Evolutionary conservation across 192 early-diverging fungal species (phyloP).

Genomic region (Allomyces macrogynus): DNA sequence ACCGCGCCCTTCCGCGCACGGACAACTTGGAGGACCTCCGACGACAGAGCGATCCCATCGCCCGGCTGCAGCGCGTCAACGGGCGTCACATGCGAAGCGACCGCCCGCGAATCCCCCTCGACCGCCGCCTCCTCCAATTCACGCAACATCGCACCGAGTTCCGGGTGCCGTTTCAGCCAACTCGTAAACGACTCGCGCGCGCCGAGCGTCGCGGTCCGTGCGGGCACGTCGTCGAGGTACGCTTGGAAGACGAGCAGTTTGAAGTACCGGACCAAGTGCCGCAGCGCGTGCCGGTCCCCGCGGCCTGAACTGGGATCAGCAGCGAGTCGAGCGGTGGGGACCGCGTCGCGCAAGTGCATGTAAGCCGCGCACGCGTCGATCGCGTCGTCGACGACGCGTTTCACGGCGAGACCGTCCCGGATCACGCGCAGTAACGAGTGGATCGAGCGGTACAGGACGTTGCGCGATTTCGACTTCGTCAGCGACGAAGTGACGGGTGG

Average conservation of each 20-base stretch:
- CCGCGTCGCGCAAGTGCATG: constrained; percentile 32
- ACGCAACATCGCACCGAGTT: constrained; percentile 25
- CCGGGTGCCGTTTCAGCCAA: constrained; percentile 29
- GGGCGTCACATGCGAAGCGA: constrained; percentile 6
- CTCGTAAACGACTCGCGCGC: constrained; percentile 23
- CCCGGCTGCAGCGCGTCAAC: constrained; percentile 20
- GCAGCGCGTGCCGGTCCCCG: constrained; percentile 9
- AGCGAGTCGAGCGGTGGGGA: constrained; percentile 17
- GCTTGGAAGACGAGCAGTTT: constrained; percentile 31
- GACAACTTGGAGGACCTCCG: constrained; percentile 33
- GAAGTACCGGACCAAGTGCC: constrained; percentile 27
- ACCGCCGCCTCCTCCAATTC: constrained; percentile 14
- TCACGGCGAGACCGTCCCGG: constrained; percentile 30
- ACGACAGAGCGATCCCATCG: constrained; percentile 35
- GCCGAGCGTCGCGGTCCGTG: constrained; percentile 6
- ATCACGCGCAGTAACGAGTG: constrained; percentile 40
- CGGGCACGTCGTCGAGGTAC: constrained; percentile 21
- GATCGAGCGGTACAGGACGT: constrained; percentile 30
- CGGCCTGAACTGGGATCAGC: neutral
- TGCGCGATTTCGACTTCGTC: constrained; percentile 1
- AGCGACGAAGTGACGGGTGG: neutral
- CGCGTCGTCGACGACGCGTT: constrained; percentile 27
- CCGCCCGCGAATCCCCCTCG: neutral
- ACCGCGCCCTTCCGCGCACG: constrained; percentile 27
- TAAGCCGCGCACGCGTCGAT: constrained; percentile 26